Conservation (phyloP, 1,284 basidiomycete genomes). For the Inonotus hispidus region DNA sequence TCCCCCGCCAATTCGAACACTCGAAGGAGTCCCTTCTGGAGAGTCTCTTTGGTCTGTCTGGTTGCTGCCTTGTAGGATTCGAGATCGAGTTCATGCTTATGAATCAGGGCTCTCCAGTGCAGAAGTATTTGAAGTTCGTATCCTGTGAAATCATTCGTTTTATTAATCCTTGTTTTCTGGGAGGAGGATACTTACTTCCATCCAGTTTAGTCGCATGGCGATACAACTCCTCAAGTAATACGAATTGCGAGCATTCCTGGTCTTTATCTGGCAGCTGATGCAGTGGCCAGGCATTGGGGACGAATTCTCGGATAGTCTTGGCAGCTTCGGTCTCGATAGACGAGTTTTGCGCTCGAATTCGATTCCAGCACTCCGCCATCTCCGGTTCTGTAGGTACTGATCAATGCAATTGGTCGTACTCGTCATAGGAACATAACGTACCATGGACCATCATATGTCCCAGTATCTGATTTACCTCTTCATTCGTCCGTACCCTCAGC, state of each 20-base stretch:
- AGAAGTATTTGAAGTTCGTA: neutral
- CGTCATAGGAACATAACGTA: neutral
- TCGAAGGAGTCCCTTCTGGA: neutral
- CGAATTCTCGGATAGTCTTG: neutral
- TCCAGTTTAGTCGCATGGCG: neutral
- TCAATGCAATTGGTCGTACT: neutral
- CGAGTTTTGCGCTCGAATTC: neutral
- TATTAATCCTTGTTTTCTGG: neutral
- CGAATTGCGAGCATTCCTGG: neutral
- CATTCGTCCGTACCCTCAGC: neutral
- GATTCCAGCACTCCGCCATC: neutral
- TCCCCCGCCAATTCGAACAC: neutral
- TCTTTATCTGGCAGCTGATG: neutral
- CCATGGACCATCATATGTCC: conserved; percentile 1
- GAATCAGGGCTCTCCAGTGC: conserved; percentile 10
- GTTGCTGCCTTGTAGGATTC: neutral
- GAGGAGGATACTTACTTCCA: neutral
- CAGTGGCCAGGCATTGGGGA: neutral
- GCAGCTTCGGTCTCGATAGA: neutral
- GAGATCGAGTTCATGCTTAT: neutral
- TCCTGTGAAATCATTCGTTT: neutral
- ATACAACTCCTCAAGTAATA: neutral
- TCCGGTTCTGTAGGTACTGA: neutral
- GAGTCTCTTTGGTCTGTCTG: neutral
- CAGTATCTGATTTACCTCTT: neutral